A percentile compares a stretch with the other conserved stretches of the same genome.
phyloP scores from a whole-genome alignment of 192 early-diverging fungal species.

The Borealophlyctis nickersoniae region DNA sequence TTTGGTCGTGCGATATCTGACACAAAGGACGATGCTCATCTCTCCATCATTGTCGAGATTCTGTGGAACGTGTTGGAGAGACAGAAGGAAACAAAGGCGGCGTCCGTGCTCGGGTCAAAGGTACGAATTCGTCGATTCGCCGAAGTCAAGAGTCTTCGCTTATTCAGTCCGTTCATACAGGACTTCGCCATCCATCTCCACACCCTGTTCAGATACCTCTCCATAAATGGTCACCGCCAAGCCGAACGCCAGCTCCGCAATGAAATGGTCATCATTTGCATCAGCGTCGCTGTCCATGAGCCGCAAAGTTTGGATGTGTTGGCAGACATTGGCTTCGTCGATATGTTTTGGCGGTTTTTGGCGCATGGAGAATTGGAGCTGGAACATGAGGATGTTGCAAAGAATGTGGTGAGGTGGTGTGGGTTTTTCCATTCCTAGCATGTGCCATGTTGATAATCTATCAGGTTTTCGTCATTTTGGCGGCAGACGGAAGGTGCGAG shows the following conservation, averaged over 20 bases:
- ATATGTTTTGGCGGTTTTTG: background rate
- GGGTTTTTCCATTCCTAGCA: too few species aligned
- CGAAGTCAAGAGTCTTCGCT: too few species aligned
- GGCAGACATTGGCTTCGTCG: background rate
- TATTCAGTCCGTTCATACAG: too few species aligned
- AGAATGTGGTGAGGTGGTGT: background rate
- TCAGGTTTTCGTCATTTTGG: too few species aligned
- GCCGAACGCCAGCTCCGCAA: background rate
- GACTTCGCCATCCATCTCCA: background rate
- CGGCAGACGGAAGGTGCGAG: background rate
- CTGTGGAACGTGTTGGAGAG: conserved; percentile 25
- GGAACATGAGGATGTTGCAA: background rate
- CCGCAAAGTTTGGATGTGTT: background rate
- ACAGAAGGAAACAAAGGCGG: background rate
- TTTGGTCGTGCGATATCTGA: background rate
- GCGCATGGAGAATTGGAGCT: background rate
- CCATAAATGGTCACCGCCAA: background rate
- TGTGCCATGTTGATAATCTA: too few species aligned
- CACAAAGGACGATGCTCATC: background rate
- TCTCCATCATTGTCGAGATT: conserved; percentile 16
- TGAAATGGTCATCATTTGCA: background rate
- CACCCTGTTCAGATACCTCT: background rate
- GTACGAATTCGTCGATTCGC: too few species aligned
- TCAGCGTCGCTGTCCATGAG: background rate
- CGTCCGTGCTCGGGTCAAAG: background rate